phyloP scores from a whole-genome alignment of 2,329 filamentous ascomycete genomes.

The Stachybotrys chlorohalonatus region DNA sequence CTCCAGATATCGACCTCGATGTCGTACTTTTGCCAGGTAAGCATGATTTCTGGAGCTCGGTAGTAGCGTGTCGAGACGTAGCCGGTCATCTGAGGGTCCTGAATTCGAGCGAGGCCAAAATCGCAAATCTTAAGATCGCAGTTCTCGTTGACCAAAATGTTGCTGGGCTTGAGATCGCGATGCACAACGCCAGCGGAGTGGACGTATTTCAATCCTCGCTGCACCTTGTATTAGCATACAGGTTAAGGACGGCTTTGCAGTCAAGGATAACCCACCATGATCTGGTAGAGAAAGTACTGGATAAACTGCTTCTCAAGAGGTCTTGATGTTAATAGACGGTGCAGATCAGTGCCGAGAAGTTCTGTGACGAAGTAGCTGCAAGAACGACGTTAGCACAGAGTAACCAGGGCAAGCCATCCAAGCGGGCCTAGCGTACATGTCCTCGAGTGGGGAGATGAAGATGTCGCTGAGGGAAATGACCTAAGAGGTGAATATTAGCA shows the following conservation, averaged over 20 bases:
- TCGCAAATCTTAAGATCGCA: conserved; percentile 99
- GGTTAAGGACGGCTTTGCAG: no score
- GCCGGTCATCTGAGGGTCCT: conserved; percentile 98
- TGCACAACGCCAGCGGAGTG: conserved; percentile 98
- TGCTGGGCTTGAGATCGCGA: conserved; percentile 95
- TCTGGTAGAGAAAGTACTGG: conserved; percentile 99
- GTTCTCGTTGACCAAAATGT: conserved; percentile 99
- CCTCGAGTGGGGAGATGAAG: conserved; percentile 97
- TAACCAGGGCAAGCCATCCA: conserved; percentile 1
- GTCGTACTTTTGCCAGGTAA: conserved; percentile 99
- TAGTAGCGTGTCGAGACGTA: conserved; percentile 99
- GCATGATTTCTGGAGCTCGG: conserved; percentile 97
- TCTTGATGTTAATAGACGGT: conserved; percentile 87
- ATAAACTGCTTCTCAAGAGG: conserved; percentile 99
- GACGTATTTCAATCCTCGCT: conserved; percentile 98
- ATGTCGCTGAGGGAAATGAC: conserved; percentile 98
- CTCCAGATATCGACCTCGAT: conserved; percentile 99
- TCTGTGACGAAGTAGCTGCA: conserved; percentile 94
- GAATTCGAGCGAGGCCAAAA: conserved; percentile 92
- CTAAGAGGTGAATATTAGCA: conserved; percentile 30
- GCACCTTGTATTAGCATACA: conserved; percentile 7
- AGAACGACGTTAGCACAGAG: conserved; percentile 9
- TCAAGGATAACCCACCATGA: conserved; percentile 57
- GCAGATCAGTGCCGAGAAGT: conserved; percentile 90
- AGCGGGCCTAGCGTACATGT: conserved; percentile 61